Conservation (phyloP, 441 rosid species). For the Eruca vesicaria region DNA sequence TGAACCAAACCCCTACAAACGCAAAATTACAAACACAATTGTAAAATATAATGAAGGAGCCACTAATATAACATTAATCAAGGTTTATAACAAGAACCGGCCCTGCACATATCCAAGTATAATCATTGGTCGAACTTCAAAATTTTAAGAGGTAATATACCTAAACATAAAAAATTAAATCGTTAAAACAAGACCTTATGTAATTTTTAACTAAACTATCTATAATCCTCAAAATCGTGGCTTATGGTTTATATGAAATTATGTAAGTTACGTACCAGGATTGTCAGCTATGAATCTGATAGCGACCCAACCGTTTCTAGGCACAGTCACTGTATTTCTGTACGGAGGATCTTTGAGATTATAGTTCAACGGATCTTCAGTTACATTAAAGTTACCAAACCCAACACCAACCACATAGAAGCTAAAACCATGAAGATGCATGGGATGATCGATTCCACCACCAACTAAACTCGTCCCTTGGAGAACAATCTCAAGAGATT, state of each 20-base stretch:
- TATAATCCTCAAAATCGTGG: too few species aligned
- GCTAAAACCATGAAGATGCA: slow-evolving; percentile 61
- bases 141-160: too few species aligned
- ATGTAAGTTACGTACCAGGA: slow-evolving; percentile 42
- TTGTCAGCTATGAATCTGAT: slow-evolving; percentile 47
- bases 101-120: too few species aligned
- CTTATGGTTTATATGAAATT: not conserved
- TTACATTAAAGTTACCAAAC: slow-evolving; percentile 42
- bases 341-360: slow-evolving; percentile 51
- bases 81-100: not conserved
- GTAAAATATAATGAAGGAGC: not conserved
- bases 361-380: slow-evolving; percentile 24
- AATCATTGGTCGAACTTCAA: too few species aligned
- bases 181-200: too few species aligned
- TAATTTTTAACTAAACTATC: too few species aligned
- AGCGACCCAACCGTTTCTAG: slow-evolving; percentile 48
- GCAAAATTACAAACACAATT: not conserved
- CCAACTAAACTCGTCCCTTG: slow-evolving; percentile 45
- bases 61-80: not conserved
- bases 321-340: slow-evolving; percentile 42
- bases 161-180: too few species aligned
- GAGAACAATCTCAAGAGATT: slow-evolving; percentile 46
- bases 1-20: slow-evolving; percentile 46
- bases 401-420: slow-evolving; percentile 51
- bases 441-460: slow-evolving; percentile 42